phyloP scores from a whole-genome alignment of 164 flowering plant species.

The Vitis rotundifolia region DNA sequence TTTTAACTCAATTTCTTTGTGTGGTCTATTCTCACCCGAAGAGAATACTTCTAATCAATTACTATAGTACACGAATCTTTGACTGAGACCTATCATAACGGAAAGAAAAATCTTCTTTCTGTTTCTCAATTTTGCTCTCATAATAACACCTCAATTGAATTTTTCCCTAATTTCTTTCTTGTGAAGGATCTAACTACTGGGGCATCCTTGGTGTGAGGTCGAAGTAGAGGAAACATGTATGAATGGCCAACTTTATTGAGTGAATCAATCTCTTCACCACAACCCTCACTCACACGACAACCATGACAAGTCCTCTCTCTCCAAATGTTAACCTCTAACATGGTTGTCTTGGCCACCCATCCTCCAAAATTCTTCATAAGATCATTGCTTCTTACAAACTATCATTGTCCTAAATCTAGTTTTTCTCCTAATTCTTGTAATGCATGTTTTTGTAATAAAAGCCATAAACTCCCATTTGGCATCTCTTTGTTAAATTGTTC shows the following conservation, averaged over 20 bases:
- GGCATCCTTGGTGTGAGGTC: neutral
- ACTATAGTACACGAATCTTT: too few relatives aligned
- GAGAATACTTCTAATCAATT: too few relatives aligned
- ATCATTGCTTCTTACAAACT: neutral
- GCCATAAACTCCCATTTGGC: neutral
- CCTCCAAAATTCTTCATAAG: neutral
- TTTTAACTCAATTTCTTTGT: too few relatives aligned
- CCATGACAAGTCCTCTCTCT: neutral
- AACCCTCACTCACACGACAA: neutral
- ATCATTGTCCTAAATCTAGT: neutral
- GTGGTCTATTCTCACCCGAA: too few relatives aligned
- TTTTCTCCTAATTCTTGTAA: neutral
- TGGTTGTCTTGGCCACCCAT: neutral
- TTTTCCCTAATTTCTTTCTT: neutral
- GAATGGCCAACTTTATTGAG: neutral
- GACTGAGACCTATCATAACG: too few relatives aligned
- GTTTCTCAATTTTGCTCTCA: too few relatives aligned
- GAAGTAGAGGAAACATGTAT: neutral
- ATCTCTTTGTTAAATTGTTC: neutral
- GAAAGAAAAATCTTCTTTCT: neutral
- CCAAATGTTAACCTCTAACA: neutral
- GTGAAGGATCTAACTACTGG: neutral
- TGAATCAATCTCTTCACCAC: neutral
- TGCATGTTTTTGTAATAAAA: neutral
- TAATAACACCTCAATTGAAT: too few relatives aligned